A percentile compares a stretch with the other conserved stretches of the same genome.
Evolutionary conservation across 164 flowering plant genomes (phyloP).

Genomic region (Houttuynia cordata): DNA sequence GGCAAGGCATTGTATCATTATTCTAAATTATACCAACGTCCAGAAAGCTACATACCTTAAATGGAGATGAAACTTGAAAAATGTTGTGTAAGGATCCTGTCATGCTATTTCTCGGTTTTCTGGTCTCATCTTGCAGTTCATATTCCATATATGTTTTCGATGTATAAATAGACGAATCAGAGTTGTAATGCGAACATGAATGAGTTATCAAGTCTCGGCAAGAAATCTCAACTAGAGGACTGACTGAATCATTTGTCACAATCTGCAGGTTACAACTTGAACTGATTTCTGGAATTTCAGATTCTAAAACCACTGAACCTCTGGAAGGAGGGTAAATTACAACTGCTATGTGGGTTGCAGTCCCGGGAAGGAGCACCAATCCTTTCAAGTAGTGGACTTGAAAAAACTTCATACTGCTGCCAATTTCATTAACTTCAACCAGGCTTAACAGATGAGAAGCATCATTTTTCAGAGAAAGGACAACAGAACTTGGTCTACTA

Average conservation of each 20-base stretch:
- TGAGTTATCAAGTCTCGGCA: conserved; percentile 33
- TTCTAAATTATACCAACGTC: too few species aligned
- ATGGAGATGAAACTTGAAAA: conserved; percentile 12
- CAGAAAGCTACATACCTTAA: conserved; percentile 20
- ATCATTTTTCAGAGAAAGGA: conserved; percentile 42
- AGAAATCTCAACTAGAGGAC: conserved; percentile 43
- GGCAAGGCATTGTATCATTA: not conserved
- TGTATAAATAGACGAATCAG: conserved; percentile 4
- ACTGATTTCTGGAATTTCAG: conserved; percentile 14
- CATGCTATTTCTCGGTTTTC: conserved; percentile 12
- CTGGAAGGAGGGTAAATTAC: conserved; percentile 20
- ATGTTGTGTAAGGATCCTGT: conserved; percentile 16
- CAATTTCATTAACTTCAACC: conserved; percentile 37
- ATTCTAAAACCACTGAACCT: conserved; percentile 8
- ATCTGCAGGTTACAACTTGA: conserved; percentile 35
- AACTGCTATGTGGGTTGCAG: conserved; percentile 44
- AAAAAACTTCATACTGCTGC: conserved; percentile 24
- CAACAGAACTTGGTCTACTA: conserved; percentile 19
- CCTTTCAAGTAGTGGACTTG: conserved; percentile 45
- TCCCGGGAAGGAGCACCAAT: conserved; percentile 54
- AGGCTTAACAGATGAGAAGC: conserved; percentile 36
- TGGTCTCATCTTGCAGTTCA: conserved; percentile 9
- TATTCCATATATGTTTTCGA: conserved; percentile 6
- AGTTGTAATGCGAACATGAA: conserved; percentile 19
- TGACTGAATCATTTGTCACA: conserved; percentile 51